Evolutionary conservation across 441 rosid genomes (phyloP).

Genomic region (Hura crepitans): DNA sequence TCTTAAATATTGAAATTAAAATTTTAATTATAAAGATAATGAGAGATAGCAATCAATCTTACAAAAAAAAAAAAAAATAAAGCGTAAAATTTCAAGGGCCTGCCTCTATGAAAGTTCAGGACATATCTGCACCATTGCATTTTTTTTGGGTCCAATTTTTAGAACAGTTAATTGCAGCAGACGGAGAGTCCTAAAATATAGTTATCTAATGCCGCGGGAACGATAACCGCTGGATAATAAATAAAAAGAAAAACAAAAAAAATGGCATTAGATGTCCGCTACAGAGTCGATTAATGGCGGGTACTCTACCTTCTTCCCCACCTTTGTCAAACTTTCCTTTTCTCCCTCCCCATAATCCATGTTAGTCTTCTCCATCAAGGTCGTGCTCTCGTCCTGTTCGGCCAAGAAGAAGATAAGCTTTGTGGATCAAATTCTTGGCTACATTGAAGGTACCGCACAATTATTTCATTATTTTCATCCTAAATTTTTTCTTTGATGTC

Average conservation of each 20-base stretch:
- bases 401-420: constrained; percentile 89
- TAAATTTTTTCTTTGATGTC: not conserved
- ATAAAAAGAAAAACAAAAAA: too few relatives aligned
- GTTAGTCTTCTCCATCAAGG: constrained; percentile 15
- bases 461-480: not conserved
- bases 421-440: constrained; percentile 80
- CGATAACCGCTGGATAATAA: constrained; percentile 35
- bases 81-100: too few relatives aligned
- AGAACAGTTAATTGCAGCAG: too few relatives aligned
- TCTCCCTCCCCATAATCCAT: constrained; percentile 31
- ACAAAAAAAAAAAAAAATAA: too few relatives aligned
- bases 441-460: constrained; percentile 62
- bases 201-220: constrained; percentile 29
- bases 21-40: too few relatives aligned
- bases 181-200: not conserved
- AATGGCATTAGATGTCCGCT: too few relatives aligned
- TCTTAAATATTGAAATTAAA: too few relatives aligned
- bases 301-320: constrained; percentile 40
- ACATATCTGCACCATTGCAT: too few relatives aligned
- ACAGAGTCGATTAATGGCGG: constrained; percentile 49
- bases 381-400: constrained; percentile 39
- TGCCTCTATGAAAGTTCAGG: too few relatives aligned
- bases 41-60: too few relatives aligned
- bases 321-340: constrained; percentile 28
- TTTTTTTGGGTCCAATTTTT: too few relatives aligned